phyloP scores from a whole-genome alignment of 2,329 filamentous ascomycete species.

The Fusarium lateritium region DNA sequence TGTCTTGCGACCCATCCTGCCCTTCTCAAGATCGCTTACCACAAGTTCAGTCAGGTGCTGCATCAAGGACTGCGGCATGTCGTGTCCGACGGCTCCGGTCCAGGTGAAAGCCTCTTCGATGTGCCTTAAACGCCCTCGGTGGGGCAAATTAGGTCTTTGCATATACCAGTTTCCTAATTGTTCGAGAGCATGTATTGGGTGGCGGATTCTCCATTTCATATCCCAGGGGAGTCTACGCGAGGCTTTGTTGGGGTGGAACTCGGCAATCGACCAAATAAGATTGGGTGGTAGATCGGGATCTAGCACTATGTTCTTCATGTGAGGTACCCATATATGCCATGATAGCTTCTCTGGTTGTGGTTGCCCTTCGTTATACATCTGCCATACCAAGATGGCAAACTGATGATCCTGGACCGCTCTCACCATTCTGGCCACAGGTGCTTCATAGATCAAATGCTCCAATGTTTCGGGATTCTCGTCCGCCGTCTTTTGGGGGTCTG shows the following conservation, averaged over 20 bases:
- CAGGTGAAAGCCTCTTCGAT: slow-evolving; percentile 48
- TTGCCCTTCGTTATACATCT: slow-evolving; percentile 21
- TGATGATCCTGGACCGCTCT: slow-evolving; percentile 7
- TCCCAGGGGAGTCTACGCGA: not conserved
- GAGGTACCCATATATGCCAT: slow-evolving; percentile 53
- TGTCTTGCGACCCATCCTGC: slow-evolving; percentile 51
- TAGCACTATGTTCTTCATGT: slow-evolving; percentile 54
- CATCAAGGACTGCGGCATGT: slow-evolving; percentile 48
- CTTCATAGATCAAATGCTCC: too few species aligned
- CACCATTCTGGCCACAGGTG: slow-evolving; percentile 12
- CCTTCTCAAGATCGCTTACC: slow-evolving; percentile 54
- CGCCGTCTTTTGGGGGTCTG: not conserved
- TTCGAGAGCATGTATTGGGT: slow-evolving; percentile 48
- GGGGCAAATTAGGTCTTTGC: slow-evolving; percentile 47
- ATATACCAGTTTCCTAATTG: slow-evolving; percentile 52
- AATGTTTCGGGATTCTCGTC: too few species aligned
- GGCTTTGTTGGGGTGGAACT: slow-evolving; percentile 30
- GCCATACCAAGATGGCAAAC: slow-evolving; percentile 26
- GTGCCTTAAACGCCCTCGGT: slow-evolving; percentile 52
- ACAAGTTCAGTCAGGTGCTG: slow-evolving; percentile 48
- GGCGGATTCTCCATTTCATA: slow-evolving; percentile 14
- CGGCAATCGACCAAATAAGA: slow-evolving; percentile 51
- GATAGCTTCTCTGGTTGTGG: slow-evolving; percentile 43
- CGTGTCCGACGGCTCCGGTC: slow-evolving; percentile 44
- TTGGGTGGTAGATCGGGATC: slow-evolving; percentile 47